Percentiles rank a stretch among this genome's conserved stretches.
phyloP scores from a whole-genome alignment of 2,329 filamentous ascomycete genomes.

The Botrytis squamosa region DNA sequence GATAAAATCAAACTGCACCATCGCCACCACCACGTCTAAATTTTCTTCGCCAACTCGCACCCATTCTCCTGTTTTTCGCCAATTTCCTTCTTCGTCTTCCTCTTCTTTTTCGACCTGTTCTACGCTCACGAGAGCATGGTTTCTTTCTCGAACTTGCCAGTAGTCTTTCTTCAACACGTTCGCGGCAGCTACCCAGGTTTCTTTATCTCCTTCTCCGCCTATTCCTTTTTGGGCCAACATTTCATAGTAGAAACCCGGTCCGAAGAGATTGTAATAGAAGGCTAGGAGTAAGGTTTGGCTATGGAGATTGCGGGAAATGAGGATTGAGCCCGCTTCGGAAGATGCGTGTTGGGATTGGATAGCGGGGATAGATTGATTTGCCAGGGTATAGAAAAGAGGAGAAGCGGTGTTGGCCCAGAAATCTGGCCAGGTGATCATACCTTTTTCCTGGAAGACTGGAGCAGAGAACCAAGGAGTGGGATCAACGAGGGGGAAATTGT shows the following conservation, averaged over 20 bases:
- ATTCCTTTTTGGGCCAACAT: constrained; percentile 14
- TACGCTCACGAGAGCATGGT: not conserved
- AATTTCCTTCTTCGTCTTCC: not conserved
- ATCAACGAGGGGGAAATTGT: constrained; percentile 45
- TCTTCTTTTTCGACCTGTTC: not conserved
- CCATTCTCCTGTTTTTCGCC: not conserved
- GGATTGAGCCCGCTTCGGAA: constrained; percentile 20
- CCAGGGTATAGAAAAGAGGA: constrained; percentile 43
- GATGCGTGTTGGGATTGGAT: constrained; percentile 13
- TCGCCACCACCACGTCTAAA: not conserved
- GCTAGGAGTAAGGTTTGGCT: constrained; percentile 13
- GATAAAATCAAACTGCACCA: constrained; percentile 19
- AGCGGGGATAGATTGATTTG: constrained; percentile 22
- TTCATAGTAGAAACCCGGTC: constrained; percentile 20
- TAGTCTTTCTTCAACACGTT: not conserved
- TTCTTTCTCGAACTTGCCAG: constrained; percentile 21
- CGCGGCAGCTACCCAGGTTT: constrained; percentile 19
- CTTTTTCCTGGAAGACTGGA: constrained; percentile 44
- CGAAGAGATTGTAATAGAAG: constrained; percentile 21
- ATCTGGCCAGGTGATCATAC: constrained; percentile 49
- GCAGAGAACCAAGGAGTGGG: constrained; percentile 45
- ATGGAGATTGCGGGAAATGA: constrained; percentile 12
- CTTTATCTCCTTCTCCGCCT: constrained; percentile 22
- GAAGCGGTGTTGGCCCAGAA: constrained; percentile 46
- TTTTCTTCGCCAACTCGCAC: not conserved